Percentiles rank a stretch among this genome's conserved stretches.
These are phyloP conservation scores for Sugiyamaella novakii DNA, from an alignment of 1,139 yeast species.

Conservation along the genomic window DNA sequence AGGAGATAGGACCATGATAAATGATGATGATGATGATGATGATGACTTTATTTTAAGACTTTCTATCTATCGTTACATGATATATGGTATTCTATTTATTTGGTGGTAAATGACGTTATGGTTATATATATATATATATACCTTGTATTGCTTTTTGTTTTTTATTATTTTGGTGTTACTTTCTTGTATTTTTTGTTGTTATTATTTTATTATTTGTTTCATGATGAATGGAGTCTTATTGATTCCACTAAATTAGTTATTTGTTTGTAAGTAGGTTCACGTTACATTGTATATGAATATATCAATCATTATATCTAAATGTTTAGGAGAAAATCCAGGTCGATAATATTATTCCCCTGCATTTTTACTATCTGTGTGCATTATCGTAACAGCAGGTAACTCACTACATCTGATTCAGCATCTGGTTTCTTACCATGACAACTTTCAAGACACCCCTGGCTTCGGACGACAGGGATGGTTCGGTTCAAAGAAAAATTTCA, in stretches of 20 bases:
- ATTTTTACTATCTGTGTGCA: neutral
- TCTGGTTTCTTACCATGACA: neutral
- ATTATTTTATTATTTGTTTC: constrained; percentile 6
- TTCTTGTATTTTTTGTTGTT: constrained; percentile 1
- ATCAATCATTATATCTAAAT: neutral
- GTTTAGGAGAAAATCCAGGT: too few species aligned
- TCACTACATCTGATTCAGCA: neutral
- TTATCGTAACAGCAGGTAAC: neutral
- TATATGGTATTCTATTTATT: constrained; percentile 11
- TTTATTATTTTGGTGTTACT: constrained; percentile 9
- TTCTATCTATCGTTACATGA: constrained; percentile 1
- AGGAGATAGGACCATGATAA: constrained; percentile 6
- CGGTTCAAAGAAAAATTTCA: neutral
- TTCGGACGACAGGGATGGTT: too few species aligned
- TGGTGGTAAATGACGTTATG: constrained; percentile 14
- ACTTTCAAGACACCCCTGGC: too few species aligned
- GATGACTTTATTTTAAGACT: too few species aligned
- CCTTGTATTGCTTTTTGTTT: constrained; percentile 4
- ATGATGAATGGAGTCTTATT: constrained; percentile 13
- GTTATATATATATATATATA: constrained; percentile 10
- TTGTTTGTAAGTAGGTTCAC: neutral
- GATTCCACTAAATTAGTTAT: neutral
- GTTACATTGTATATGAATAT: neutral
- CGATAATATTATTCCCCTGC: too few species aligned
- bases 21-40: neutral